A percentile compares a stretch with the other conserved stretches of the same genome.
Evolutionary conservation across 805 yeast genomes (phyloP).

Genomic region (Nakazawaea populi): DNA sequence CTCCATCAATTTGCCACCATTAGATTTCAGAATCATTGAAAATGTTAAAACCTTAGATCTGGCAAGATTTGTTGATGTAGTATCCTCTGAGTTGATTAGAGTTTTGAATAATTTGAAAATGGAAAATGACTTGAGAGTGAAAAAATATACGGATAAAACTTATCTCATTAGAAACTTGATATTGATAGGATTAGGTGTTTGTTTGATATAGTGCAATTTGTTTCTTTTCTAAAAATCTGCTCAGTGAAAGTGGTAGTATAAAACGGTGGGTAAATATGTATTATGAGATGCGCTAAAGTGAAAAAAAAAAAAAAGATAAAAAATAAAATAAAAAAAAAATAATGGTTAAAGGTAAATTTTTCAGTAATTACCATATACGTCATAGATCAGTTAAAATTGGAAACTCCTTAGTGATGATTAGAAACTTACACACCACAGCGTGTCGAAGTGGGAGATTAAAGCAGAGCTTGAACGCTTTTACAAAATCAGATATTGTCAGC

Average conservation of each 20-base stretch:
- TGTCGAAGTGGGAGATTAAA: conserved; percentile 3
- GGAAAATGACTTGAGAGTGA: conserved; percentile 22
- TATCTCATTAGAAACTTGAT: conserved; percentile 28
- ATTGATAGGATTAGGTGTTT: conserved; percentile 31
- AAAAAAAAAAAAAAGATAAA: too few relatives aligned
- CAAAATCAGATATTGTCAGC: not conserved
- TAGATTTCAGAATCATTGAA: conserved; percentile 39
- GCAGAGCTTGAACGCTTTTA: not conserved
- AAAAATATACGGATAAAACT: conserved; percentile 27
- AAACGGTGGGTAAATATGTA: too few relatives aligned
- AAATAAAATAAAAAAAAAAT: too few relatives aligned
- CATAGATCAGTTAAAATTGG: too few relatives aligned
- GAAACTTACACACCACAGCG: not conserved
- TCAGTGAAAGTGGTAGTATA: too few relatives aligned
- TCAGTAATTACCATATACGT: too few relatives aligned
- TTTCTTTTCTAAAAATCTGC: too few relatives aligned
- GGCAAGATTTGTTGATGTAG: conserved; percentile 20
- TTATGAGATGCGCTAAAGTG: too few relatives aligned
- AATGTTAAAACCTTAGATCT: conserved; percentile 20
- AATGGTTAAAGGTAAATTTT: too few relatives aligned
- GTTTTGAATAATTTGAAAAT: conserved; percentile 24
- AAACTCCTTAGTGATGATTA: not conserved
- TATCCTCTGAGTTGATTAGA: conserved; percentile 22
- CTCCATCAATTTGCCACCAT: conserved; percentile 25
- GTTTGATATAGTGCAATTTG: conserved; percentile 20